Evolutionary conservation across 768 basidiomycete genomes (phyloP).

Genomic region (Fomitopsis serialis): DNA sequence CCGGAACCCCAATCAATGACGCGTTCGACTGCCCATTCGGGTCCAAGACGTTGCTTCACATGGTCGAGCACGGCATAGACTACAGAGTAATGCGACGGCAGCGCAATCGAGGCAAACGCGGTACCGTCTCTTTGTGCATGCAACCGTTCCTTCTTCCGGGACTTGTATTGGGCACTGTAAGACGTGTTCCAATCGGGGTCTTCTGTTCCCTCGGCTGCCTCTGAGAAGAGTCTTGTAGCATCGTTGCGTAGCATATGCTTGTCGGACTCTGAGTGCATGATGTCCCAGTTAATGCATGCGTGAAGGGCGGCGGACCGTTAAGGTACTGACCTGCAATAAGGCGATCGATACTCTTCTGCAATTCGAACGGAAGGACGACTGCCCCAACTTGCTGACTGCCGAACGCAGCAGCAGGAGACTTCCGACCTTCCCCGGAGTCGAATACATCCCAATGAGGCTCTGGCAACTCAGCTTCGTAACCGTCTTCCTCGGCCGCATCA

Average conservation of each 20-base stretch:
- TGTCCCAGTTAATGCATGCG: background rate
- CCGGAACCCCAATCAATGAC: conserved; percentile 85
- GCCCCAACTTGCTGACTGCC: conserved; percentile 71
- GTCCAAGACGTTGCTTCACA: conserved; percentile 55
- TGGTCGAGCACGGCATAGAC: conserved; percentile 72
- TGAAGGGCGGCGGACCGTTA: background rate
- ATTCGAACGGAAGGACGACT: conserved; percentile 66
- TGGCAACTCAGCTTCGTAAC: conserved; percentile 26
- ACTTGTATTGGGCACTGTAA: conserved; percentile 57
- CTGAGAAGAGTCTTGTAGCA: conserved; percentile 63
- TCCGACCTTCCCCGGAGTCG: conserved; percentile 37
- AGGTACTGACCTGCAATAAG: conserved; percentile 57
- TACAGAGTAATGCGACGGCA: conserved; percentile 82
- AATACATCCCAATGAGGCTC: conserved; percentile 26
- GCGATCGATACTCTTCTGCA: conserved; percentile 57
- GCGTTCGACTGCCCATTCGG: conserved; percentile 50
- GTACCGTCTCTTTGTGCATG: conserved; percentile 70
- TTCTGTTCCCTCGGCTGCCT: conserved; percentile 20
- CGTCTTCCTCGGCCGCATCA: background rate
- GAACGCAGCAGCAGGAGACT: conserved; percentile 79
- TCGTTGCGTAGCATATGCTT: conserved; percentile 63
- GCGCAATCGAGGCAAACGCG: conserved; percentile 80
- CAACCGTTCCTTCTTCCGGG: conserved; percentile 47
- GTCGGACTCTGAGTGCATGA: conserved; percentile 45
- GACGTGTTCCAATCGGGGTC: conserved; percentile 45